A percentile compares a stretch with the other conserved stretches of the same genome.
These are phyloP conservation scores for Melaleuca quinquenervia DNA, from an alignment of 345 rosid species.

Conservation along the genomic window DNA sequence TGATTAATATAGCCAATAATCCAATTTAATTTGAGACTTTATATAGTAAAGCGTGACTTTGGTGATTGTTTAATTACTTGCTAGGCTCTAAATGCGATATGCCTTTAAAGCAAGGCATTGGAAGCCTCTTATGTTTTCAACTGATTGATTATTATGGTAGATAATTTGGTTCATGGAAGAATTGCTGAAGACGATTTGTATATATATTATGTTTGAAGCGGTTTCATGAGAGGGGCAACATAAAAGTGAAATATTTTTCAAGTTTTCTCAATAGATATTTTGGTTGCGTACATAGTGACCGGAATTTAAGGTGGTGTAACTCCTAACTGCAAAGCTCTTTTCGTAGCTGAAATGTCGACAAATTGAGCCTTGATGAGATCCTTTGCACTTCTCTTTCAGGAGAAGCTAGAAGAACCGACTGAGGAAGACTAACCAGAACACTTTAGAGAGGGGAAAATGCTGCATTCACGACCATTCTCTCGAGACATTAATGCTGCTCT, in stretches of 20 bases:
- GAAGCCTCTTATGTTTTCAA: no score
- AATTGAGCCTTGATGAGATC: neutral
- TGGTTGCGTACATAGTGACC: neutral
- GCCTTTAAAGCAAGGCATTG: no score
- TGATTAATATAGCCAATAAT: neutral
- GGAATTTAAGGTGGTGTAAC: neutral
- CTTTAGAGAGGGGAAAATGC: neutral
- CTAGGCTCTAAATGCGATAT: no score
- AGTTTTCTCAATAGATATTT: neutral
- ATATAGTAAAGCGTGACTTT: no score
- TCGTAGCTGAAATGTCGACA: neutral
- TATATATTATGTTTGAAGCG: neutral
- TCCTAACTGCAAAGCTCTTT: neutral
- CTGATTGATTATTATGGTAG: no score
- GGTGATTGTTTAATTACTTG: no score
- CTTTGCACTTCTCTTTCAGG: neutral
- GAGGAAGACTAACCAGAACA: neutral
- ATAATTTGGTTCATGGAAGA: neutral
- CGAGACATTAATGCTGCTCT: neutral
- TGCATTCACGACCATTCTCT: neutral
- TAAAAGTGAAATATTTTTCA: neutral
- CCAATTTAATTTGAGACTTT: neutral
- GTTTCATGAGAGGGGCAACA: neutral
- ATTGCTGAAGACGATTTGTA: neutral
- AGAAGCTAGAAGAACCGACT: neutral